Percentiles rank a stretch among this genome's conserved stretches.
phyloP scores from a whole-genome alignment of 2,329 filamentous ascomycete genomes.

The Dactylonectria macrodidyma region DNA sequence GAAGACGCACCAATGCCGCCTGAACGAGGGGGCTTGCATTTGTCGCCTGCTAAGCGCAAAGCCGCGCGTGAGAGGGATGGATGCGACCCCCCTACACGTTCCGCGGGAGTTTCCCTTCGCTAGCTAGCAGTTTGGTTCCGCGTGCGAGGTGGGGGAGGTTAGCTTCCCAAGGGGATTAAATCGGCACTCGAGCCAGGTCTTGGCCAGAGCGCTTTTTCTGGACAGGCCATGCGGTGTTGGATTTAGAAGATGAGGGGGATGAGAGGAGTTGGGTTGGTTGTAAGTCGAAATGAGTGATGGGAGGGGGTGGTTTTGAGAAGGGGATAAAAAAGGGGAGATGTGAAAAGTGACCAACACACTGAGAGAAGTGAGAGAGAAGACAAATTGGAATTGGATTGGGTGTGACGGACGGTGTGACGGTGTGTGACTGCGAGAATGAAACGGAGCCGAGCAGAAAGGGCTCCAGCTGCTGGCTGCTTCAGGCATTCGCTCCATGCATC shows the following conservation, averaged over 20 bases:
- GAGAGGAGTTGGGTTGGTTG: background rate
- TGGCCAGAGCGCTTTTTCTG: constrained; percentile 37
- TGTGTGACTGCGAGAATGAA: constrained; percentile 18
- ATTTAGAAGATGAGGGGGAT: background rate
- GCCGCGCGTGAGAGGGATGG: constrained; percentile 16
- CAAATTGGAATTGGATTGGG: background rate
- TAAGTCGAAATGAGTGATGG: background rate
- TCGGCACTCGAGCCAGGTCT: constrained; percentile 32
- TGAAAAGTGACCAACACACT: background rate
- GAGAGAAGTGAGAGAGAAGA: background rate
- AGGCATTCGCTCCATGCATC: constrained; percentile 14
- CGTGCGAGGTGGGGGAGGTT: background rate
- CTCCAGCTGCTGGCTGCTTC: constrained; percentile 3
- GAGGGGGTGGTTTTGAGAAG: background rate
- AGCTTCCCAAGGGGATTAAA: background rate
- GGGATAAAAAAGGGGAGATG: constrained; percentile 3
- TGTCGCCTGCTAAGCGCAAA: constrained; percentile 27
- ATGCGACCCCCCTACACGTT: background rate
- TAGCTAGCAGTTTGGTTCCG: background rate
- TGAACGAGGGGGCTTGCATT: background rate
- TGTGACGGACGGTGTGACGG: background rate
- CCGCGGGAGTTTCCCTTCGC: background rate
- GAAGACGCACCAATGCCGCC: background rate
- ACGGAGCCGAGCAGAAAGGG: constrained; percentile 8
- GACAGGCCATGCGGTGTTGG: background rate